Base-by-base conservation (phyloP, 768 basidiomycete species). In the Macrolepiota fuliginosa region DNA sequence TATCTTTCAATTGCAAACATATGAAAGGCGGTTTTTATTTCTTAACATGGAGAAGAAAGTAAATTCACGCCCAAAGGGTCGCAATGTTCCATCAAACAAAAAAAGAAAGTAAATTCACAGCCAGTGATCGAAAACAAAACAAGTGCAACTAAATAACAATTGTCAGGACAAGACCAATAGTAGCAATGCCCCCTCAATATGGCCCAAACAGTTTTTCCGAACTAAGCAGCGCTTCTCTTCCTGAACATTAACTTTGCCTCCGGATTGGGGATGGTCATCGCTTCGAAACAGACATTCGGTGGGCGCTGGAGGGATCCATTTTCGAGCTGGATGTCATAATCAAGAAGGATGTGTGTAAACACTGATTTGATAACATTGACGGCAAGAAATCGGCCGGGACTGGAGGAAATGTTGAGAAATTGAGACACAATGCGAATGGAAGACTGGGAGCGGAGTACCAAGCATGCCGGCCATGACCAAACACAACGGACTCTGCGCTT, bases 361-460 rank as follows among this genome's bases (percentile, higher is more conserved):
- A 81, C 73, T 3, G 71, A 70, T 65, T 81, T 81, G 49, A 82
- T 62, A 59, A 76, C 77, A 54, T 73, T 78, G 19, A 74, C 74
- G 15, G 78, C 79, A 65, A 81, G 79, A 65, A 80, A 79, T 22
- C 80, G 73, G 25, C 79, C 78, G 12, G 80, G 77, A 56, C 75
- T 70, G 27, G 24, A 17, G 53, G 15, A 39, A 36, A 19, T 11
- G n/a, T n/a, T n/a, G 24, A n/a, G 19, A 13, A 3, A 39, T n/a
- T 50, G 32, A n/a, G 35, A 3, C 19, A 7, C n/a, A 17, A 9
- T 50, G 22, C n/a, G 47, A 2, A 29, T 32, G 32, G 7, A 5
- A 50, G 15, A 50, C 17, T 19, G 4, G 29, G 9, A 22, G 19
- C 19, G 25, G 62, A 64, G 11, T 22, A 70, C 65, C 67, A 76